Percentiles rank a stretch among this genome's conserved stretches.
Conservation (phyloP, 2,329 filamentous ascomycete species). For the Magnaporthiopsis poae region DNA sequence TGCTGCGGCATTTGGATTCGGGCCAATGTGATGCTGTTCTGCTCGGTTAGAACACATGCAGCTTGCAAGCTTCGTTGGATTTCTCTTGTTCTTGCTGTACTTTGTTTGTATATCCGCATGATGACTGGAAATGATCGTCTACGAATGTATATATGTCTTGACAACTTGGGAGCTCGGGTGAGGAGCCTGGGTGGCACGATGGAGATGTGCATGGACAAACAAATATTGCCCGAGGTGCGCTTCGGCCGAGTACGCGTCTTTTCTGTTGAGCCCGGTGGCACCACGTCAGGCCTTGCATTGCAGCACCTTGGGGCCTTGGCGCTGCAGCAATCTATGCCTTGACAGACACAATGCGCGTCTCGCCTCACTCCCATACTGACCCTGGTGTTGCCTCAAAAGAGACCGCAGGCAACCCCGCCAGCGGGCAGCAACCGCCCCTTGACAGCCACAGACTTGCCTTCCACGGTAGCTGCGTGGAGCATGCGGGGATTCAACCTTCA, state of each 20-base stretch:
- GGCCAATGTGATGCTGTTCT: constrained; percentile 39
- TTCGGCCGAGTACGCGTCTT: background rate
- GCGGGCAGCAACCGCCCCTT: background rate
- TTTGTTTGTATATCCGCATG: background rate
- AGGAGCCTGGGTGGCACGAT: background rate
- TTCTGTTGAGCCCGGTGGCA: background rate
- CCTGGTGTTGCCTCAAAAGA: no score
- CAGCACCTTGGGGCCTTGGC: background rate
- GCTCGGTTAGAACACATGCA: constrained; percentile 23
- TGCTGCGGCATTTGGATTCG: constrained; percentile 35
- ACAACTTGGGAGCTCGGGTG: background rate
- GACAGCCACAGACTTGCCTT: background rate
- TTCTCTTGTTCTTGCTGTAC: background rate
- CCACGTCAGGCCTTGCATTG: background rate
- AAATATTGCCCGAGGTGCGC: background rate
- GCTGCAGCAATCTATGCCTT: background rate
- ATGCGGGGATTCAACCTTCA: background rate
- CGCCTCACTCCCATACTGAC: background rate
- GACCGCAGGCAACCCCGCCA: background rate
- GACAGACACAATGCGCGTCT: background rate
- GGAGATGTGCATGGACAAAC: background rate
- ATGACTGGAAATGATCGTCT: background rate
- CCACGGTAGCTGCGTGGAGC: background rate
- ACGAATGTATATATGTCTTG: background rate
- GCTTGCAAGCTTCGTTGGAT: background rate